Evolutionary conservation across 495 filamentous ascomycete species (phyloP), one percentile per base, ranked within the genome.

Genomic region (Saxispiralis lemnorum): DNA sequence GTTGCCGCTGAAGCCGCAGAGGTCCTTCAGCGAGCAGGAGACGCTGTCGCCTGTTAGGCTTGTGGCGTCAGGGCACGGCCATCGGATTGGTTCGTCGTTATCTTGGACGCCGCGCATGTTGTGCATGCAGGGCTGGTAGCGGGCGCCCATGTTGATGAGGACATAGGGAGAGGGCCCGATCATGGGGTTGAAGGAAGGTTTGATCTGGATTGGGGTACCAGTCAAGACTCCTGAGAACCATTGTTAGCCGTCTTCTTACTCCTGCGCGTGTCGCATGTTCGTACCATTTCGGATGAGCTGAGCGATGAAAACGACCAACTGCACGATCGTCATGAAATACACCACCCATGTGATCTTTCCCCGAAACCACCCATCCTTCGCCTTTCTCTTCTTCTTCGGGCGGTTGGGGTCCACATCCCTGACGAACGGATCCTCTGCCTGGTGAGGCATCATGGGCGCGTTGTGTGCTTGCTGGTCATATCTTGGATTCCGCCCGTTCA

Each of bases 121-220:
- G 63, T 85, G 86, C 89, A 97, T 97, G 60, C 89, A 97, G 6
- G 88, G 83, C 6, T 83, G 74, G 58, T 80, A 97, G 19, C 88
- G 75, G 30, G 88, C 83, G 45, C 89, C 89, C 85, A 96, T 93
- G 56, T 89, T 92, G 60, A 97, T 93, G 49, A 89, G 76, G 21
- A 96, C 71, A 51, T 82, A 83, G 3, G 79, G 70, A 2, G 86
- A 92, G 2, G 89, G 89, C 0, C 89, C 89, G 56, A 97, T 92
- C 83, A 97, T 93, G 35, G 81, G 81, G 59, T 97, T 97, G 65
- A 96, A 87, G 10, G 65, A 64, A 4, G 89, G 92, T 20, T 88
- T 66, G 19, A 75, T 93, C 60, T 80, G 73, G 53, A 97, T 95
- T 10, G 86, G 84, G 1, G 75, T 75, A 40, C 73, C 73, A 4